Evolutionary conservation across 768 basidiomycete genomes (phyloP).

Genomic region (Pholiota molesta): DNA sequence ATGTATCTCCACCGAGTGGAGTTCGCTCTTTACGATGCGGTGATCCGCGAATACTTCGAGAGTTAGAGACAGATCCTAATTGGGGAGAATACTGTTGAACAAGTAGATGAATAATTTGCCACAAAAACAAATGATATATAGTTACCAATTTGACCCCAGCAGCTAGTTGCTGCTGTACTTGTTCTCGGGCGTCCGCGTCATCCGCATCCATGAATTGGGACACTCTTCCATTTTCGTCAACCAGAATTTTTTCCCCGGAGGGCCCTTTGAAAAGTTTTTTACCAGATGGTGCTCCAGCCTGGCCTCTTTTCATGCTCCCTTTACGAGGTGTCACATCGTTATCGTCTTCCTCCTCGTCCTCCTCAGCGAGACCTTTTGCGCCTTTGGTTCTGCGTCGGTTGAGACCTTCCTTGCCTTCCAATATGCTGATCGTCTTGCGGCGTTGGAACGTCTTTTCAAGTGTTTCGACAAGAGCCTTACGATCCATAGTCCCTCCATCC

Average conservation of each 20-base stretch:
- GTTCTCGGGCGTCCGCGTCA: conserved; percentile 78
- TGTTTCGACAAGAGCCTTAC: conserved; percentile 77
- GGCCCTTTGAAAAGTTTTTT: conserved; percentile 35
- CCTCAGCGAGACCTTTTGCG: conserved; percentile 17
- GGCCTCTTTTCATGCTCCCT: conserved; percentile 43
- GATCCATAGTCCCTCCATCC: conserved; percentile 72
- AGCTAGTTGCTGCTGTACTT: conserved; percentile 84
- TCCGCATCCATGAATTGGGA: conserved; percentile 94
- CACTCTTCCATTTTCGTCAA: conserved; percentile 55
- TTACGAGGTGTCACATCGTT: conserved; percentile 62
- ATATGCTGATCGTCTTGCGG: conserved; percentile 79
- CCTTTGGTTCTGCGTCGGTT: conserved; percentile 33
- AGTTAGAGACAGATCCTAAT: conserved; percentile 60
- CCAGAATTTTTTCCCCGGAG: conserved; percentile 32
- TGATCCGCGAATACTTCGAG: conserved; percentile 70
- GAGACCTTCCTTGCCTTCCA: conserved; percentile 68
- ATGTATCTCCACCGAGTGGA: conserved; percentile 41
- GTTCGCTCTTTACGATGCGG: conserved; percentile 61
- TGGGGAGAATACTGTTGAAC: conserved; percentile 63
- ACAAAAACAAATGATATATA: conserved; percentile 15
- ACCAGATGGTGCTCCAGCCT: conserved; percentile 26
- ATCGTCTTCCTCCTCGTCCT: conserved; percentile 52
- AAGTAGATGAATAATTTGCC: conserved; percentile 3
- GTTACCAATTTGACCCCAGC: conserved; percentile 74
- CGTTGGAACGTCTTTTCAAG: conserved; percentile 85